A percentile compares a stretch with the other conserved stretches of the same genome.
Evolutionary conservation across 2,329 filamentous ascomycete species (phyloP).

Genomic region (Exophiala phaeomuriformis): DNA sequence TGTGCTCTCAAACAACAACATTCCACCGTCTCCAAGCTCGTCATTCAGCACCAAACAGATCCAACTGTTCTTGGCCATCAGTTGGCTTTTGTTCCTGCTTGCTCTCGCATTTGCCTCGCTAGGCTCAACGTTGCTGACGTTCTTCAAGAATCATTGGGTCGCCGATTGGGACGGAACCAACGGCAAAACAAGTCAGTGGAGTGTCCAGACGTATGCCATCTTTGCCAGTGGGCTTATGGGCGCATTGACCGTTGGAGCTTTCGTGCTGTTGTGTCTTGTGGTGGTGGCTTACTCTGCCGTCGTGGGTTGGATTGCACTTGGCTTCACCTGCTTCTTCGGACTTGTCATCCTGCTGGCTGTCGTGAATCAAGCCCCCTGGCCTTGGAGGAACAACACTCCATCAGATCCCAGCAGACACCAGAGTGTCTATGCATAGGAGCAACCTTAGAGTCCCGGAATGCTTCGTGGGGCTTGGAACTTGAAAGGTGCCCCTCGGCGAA

Average conservation of each 20-base stretch:
- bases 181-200: constrained; percentile 19
- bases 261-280: constrained; percentile 26
- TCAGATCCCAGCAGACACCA: constrained; percentile 6
- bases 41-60: constrained; percentile 16
- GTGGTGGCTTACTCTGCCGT: constrained; percentile 25
- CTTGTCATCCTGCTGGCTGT: constrained; percentile 22
- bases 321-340: constrained; percentile 26
- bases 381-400: constrained; percentile 20
- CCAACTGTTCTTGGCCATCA: constrained; percentile 24
- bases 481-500: no score
- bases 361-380: constrained; percentile 23
- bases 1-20: constrained; percentile 24
- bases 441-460: neutral
- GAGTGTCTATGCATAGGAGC: neutral
- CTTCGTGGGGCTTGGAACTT: no score
- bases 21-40: constrained; percentile 4
- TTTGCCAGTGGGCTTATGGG: constrained; percentile 23
- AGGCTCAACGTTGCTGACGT: constrained; percentile 25
- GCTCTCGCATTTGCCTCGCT: constrained; percentile 25
- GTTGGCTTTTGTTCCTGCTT: constrained; percentile 28
- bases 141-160: constrained; percentile 27
- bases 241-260: constrained; percentile 23
- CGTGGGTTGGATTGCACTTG: constrained; percentile 26
- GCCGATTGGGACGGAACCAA: constrained; percentile 26
- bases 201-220: constrained; percentile 26